Conservation (phyloP, 805 yeast species). For the Pichia nanzhaoensis region DNA sequence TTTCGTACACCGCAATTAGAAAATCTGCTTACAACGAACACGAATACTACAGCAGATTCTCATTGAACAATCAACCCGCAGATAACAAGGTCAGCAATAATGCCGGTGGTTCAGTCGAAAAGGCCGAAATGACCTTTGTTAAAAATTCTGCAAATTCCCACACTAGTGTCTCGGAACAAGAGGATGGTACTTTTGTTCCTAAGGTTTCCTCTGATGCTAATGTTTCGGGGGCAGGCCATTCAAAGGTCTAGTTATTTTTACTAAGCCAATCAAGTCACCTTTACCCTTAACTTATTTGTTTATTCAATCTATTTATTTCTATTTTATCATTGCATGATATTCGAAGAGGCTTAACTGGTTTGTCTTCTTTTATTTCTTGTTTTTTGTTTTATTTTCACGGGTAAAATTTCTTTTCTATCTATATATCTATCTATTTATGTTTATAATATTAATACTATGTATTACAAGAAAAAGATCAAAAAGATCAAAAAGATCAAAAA, state of each 20-base stretch:
- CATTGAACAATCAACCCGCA: slow-evolving; percentile 16
- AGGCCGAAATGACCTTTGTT: slow-evolving; percentile 23
- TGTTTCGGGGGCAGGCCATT: slow-evolving; percentile 8
- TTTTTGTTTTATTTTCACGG: too few species aligned
- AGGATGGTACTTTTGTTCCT: slow-evolving; percentile 27
- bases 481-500: too few species aligned
- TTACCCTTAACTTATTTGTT: not conserved
- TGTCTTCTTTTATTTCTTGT: too few species aligned
- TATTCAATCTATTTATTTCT: not conserved
- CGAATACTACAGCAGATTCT: slow-evolving; percentile 18
- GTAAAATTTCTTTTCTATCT: too few species aligned
- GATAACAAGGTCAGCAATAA: slow-evolving; percentile 23
- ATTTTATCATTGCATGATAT: not conserved
- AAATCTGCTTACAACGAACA: slow-evolving; percentile 20
- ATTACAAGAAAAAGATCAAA: too few species aligned
- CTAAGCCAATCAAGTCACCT: too few species aligned
- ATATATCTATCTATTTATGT: too few species aligned
- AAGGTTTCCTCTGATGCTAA: slow-evolving; percentile 23
- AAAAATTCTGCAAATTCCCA: slow-evolving; percentile 17
- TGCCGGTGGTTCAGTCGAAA: slow-evolving; percentile 28
- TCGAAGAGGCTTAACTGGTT: not conserved
- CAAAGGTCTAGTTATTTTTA: slow-evolving; percentile 5
- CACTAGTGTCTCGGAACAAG: slow-evolving; percentile 7
- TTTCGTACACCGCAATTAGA: slow-evolving; percentile 20
- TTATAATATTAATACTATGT: too few species aligned